phyloP scores from a whole-genome alignment of 306 rosid species.

The Gynostemma pentaphyllum region DNA sequence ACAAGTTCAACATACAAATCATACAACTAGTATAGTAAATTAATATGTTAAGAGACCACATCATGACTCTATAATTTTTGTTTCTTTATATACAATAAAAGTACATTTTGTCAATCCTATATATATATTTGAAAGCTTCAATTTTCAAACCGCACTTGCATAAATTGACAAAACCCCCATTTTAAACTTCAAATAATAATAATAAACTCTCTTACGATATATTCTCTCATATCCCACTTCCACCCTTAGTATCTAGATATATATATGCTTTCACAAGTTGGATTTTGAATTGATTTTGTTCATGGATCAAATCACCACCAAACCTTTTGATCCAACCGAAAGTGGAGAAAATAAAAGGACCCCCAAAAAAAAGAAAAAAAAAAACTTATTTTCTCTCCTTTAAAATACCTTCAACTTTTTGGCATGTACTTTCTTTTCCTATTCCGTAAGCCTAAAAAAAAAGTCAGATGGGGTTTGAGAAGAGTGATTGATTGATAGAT shows the following conservation, averaged over 20 bases:
- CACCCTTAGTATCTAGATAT: not conserved
- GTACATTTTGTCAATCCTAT: too few species aligned
- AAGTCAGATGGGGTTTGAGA: slow-evolving; percentile 10
- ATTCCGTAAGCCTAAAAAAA: not conserved
- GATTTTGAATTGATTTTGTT: slow-evolving; percentile 1
- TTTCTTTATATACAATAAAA: too few species aligned
- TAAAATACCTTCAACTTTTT: slow-evolving; percentile 12
- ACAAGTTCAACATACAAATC: too few species aligned
- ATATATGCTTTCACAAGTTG: slow-evolving; percentile 9
- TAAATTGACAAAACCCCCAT: not conserved
- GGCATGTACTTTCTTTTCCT: slow-evolving; percentile 20
- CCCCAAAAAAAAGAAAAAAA: slow-evolving; percentile 15
- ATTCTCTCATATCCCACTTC: slow-evolving; percentile 5
- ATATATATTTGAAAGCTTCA: not conserved
- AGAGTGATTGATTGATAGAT: not conserved
- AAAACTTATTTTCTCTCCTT: slow-evolving; percentile 18
- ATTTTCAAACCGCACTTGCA: not conserved
- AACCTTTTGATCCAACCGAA: not conserved
- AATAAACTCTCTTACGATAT: not conserved
- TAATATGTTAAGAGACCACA: too few species aligned
- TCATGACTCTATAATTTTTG: too few species aligned
- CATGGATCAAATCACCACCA: not conserved
- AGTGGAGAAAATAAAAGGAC: slow-evolving; percentile 9
- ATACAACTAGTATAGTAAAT: too few species aligned
- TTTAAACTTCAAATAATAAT: not conserved